phyloP scores from a whole-genome alignment of 2,329 filamentous ascomycete genomes.

The Penicillium sp. region DNA sequence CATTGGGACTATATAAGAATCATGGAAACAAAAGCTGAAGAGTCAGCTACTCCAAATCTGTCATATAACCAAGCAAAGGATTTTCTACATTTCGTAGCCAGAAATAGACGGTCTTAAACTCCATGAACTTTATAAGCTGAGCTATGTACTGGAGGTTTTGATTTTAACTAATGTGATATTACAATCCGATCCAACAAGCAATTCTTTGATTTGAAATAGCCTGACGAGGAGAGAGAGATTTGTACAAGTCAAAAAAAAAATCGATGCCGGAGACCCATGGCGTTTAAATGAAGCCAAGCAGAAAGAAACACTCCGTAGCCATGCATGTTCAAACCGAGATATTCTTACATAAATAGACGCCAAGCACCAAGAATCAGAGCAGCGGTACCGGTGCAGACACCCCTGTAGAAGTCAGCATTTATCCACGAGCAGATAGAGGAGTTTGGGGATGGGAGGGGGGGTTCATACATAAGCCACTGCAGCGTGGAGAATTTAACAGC shows the following conservation, averaged over 20 bases:
- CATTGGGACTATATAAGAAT: too few relatives aligned
- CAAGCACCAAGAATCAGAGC: constrained; percentile 67
- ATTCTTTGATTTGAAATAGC: not conserved
- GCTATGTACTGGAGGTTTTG: not conserved
- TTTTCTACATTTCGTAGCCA: too few relatives aligned
- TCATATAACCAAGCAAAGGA: too few relatives aligned
- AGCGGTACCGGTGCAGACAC: constrained; percentile 66
- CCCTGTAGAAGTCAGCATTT: constrained; percentile 45
- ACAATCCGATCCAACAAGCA: not conserved
- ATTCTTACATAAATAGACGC: constrained; percentile 61
- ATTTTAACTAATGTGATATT: too few relatives aligned
- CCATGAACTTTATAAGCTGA: not conserved
- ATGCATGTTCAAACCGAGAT: constrained; percentile 14
- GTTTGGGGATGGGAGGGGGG: too few relatives aligned
- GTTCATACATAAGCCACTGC: constrained; percentile 93
- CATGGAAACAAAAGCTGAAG: too few relatives aligned
- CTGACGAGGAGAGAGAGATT: not conserved
- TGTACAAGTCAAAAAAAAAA: constrained; percentile 14
- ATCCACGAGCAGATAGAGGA: constrained; percentile 3
- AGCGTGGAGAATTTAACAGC: constrained; percentile 97
- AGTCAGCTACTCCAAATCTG: too few relatives aligned
- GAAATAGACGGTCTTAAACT: not conserved
- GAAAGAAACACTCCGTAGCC: constrained; percentile 17
- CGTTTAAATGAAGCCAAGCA: constrained; percentile 1
- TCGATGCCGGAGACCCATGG: not conserved